These are phyloP conservation scores for Trapa bicornis DNA, from an alignment of 345 rosid species.

Conservation along the genomic window DNA sequence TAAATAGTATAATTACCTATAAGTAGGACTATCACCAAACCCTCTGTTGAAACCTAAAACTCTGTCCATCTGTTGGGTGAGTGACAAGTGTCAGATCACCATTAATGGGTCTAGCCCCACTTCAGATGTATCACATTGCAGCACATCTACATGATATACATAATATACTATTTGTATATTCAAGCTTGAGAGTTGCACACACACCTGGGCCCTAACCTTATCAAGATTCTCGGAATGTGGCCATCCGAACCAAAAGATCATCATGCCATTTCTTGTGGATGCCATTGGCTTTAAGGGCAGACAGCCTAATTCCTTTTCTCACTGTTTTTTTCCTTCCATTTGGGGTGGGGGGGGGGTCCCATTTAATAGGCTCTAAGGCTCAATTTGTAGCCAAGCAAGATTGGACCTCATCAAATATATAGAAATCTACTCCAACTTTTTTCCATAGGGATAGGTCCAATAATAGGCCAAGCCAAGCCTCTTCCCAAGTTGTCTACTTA, in stretches of 20 bases:
- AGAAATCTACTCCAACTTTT: no score
- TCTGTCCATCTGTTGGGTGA: slow-evolving; percentile 4
- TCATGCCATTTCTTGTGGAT: slow-evolving; percentile 1
- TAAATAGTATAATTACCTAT: background rate
- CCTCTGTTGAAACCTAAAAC: background rate
- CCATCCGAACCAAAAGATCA: background rate
- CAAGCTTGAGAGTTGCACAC: background rate
- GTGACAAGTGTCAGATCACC: slow-evolving; percentile 4
- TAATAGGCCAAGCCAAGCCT: no score
- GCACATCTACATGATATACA: no score
- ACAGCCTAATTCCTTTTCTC: background rate
- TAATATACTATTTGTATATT: no score
- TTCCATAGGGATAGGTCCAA: no score
- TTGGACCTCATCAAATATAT: no score
- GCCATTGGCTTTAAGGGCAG: background rate
- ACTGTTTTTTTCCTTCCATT: background rate
- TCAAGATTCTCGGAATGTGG: background rate
- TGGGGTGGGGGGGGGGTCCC: no score
- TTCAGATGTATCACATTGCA: no score
- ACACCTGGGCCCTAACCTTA: background rate
- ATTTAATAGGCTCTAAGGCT: no score
- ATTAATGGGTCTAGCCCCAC: no score
- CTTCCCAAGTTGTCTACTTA: no score
- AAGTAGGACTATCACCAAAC: background rate
- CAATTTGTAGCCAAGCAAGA: no score